These are phyloP conservation scores for Citrus trifoliata DNA, from an alignment of 345 rosid genomes.

Conservation along the genomic window DNA sequence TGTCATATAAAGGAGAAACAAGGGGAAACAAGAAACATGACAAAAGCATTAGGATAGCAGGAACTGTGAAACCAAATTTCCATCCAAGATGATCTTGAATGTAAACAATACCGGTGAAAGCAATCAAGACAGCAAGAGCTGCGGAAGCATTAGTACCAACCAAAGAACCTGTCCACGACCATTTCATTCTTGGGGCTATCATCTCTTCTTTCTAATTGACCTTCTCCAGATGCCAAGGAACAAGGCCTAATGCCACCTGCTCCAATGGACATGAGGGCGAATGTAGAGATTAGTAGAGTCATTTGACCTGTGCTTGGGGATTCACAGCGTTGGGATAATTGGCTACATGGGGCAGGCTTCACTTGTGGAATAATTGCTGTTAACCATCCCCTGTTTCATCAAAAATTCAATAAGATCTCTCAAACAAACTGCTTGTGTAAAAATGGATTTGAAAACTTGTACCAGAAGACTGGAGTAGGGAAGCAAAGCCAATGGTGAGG, in stretches of 20 bases:
- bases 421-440: not conserved
- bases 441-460: too few species aligned
- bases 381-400: constrained; percentile 58
- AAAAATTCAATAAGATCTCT: not conserved
- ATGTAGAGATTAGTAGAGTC: constrained; percentile 25
- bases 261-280: constrained; percentile 54
- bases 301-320: constrained; percentile 49
- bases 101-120: constrained; percentile 48
- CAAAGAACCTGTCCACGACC: constrained; percentile 55
- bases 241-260: constrained; percentile 75
- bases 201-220: constrained; percentile 45
- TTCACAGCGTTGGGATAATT: constrained; percentile 29
- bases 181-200: constrained; percentile 2
- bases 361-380: constrained; percentile 58
- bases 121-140: constrained; percentile 37
- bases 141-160: constrained; percentile 60
- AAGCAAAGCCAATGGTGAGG: constrained; percentile 62
- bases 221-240: constrained; percentile 71
- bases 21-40: constrained; percentile 37
- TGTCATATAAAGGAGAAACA: constrained; percentile 44
- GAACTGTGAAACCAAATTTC: constrained; percentile 54
- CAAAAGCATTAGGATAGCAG: constrained; percentile 47
- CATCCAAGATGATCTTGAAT: constrained; percentile 62
- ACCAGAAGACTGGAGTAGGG: constrained; percentile 51
- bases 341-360: constrained; percentile 52